phyloP scores from a whole-genome alignment of 208 protist genomes.

The Leishmania guyanensis region DNA sequence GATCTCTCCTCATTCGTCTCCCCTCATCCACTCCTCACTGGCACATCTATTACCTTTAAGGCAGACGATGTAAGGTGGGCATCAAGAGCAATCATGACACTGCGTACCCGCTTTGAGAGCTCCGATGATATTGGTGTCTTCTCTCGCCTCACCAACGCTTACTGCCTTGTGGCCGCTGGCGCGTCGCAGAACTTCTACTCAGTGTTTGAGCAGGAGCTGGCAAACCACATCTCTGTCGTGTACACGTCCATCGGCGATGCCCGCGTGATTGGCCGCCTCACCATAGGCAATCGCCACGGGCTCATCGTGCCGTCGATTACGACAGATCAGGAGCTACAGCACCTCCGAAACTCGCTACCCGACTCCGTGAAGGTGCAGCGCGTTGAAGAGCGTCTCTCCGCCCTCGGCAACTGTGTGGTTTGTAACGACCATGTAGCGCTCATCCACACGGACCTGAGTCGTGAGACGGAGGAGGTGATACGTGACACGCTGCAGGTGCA shows the following conservation, averaged over 20 bases:
- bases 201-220: constrained; percentile 98
- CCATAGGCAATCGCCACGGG: constrained; percentile 97
- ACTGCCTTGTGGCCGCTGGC: constrained; percentile 98
- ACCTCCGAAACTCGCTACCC: constrained; percentile 99
- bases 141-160: constrained; percentile 98
- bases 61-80: not conserved
- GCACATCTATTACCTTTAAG: not conserved
- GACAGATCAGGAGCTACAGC: constrained; percentile 99
- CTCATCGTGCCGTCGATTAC: constrained; percentile 98
- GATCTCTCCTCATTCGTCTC: not conserved
- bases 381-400: constrained; percentile 98
- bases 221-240: constrained; percentile 98
- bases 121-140: constrained; percentile 99
- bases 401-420: constrained; percentile 99
- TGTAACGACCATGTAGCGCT: constrained; percentile 99
- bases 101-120: constrained; percentile 98
- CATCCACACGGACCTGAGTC: constrained; percentile 99
- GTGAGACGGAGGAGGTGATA: constrained; percentile 99
- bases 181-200: constrained; percentile 99
- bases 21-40: not conserved
- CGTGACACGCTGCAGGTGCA: constrained; percentile 98
- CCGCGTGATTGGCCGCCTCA: constrained; percentile 97
- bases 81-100: constrained; percentile 65
- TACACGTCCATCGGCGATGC: constrained; percentile 97
- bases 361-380: constrained; percentile 97